Base-by-base conservation (phyloP, 139 green algal species). In the Chloropicon primus region DNA sequence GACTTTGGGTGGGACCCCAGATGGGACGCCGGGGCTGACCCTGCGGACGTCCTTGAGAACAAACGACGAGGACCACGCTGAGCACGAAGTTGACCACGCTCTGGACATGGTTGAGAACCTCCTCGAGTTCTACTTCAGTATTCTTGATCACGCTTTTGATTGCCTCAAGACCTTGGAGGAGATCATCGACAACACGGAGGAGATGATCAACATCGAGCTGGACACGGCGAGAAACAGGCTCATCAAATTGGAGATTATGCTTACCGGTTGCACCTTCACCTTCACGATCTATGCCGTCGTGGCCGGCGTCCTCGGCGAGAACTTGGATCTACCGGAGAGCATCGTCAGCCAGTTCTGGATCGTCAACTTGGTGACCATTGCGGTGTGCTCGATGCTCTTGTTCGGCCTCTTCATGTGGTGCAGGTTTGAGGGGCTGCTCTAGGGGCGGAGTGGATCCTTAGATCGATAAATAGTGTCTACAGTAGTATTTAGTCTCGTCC, bases 281-380 rank as follows among this genome's bases (percentile, higher is more conserved):
- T 80, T 92, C 24, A 86, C 81, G 21, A 85, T 89, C 71, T 93
- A 86, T 78, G 82, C 83, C 74, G 74, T 92, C 22, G 72, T 96
- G 54, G 89, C 89, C 3, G 89, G 90, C 22, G 86, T 95, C 25
- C 75, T 96, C 21, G 92, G 91, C 5, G 92, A 96, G 77, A 96
- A 96, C 79, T 54, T 96, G 53, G 85, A 91, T 21, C 86, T 96
- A 24, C 91, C 90, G 0, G 28, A 79, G 0, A 71, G 76, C n/a
- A 89, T 94, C 75, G 92, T 87, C 26, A 28, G 41, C 17, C 41
- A 62, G 41, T 62, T 62, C 41, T 62, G 41, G 41, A 62, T 62
- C 10, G 41, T 62, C 41, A 62, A 62, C 41, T 17, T 62, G 10
- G 41, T 17, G 10, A 62, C 41, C 41, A 62, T 62, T 62, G 10